Percentiles rank a stretch among this genome's conserved stretches.
phyloP scores from a whole-genome alignment of 768 basidiomycete species.

The Tricholoma terreum region DNA sequence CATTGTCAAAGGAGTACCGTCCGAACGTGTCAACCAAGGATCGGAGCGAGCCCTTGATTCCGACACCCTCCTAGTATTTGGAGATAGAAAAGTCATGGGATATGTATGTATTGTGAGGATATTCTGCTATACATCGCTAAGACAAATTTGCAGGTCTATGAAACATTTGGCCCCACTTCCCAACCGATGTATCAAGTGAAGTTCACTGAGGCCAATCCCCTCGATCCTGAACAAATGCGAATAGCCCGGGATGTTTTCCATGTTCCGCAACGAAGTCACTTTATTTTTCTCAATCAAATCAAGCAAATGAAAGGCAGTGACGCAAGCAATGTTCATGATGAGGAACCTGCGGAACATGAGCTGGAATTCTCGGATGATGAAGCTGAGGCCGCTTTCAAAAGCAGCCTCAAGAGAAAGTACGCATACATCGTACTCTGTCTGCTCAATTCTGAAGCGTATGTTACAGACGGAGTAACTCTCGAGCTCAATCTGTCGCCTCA shows the following conservation, averaged over 20 bases:
- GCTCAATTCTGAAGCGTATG: neutral
- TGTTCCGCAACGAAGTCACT: conserved; percentile 73
- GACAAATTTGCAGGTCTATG: conserved; percentile 62
- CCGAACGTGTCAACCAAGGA: conserved; percentile 39
- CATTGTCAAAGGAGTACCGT: conserved; percentile 63
- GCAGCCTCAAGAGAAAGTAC: conserved; percentile 57
- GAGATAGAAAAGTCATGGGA: conserved; percentile 86
- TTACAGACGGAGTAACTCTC: conserved; percentile 51
- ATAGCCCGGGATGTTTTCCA: conserved; percentile 74
- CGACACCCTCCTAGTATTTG: conserved; percentile 88
- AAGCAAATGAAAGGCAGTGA: conserved; percentile 80
- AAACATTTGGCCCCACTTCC: conserved; percentile 92
- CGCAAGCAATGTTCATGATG: conserved; percentile 92
- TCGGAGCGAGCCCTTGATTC: conserved; percentile 75
- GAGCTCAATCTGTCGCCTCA: conserved; percentile 44
- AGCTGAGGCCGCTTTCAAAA: conserved; percentile 72
- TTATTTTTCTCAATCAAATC: conserved; percentile 78
- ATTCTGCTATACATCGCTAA: conserved; percentile 9
- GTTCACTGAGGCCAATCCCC: conserved; percentile 64
- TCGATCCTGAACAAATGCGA: conserved; percentile 53
- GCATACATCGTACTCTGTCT: conserved; percentile 15
- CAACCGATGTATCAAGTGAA: conserved; percentile 89
- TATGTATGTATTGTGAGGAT: conserved; percentile 54
- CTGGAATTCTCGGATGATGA: conserved; percentile 96
- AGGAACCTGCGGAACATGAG: conserved; percentile 88